Base-by-base conservation (phyloP, 495 filamentous ascomycete species). In the Penicillium robsamsonii region DNA sequence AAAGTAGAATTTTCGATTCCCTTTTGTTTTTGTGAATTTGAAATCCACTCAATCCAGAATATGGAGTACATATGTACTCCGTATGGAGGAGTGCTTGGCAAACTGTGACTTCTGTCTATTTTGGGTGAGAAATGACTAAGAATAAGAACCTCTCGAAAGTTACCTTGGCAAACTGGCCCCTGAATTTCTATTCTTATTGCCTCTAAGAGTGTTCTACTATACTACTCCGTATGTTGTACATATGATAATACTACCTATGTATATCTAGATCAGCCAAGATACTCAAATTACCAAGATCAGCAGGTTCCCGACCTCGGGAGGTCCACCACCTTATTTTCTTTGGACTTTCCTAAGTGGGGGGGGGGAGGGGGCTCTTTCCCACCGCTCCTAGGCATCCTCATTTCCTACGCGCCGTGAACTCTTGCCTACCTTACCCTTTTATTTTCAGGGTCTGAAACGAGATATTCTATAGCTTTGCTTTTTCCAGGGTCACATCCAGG, bases 271-370 rank as follows among this genome's bases (percentile, higher is more conserved):
- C 45, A 20, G 3, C 53, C 49, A 49, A 29, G 40, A 20, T 30
- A 46, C 43, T 53, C 52, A 52, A 49, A 17, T 42, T 25, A 27
- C 1, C 25, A 22, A 22, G 22, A 27, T 27, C 25, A 27, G 25
- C 6, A 27, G 25, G 4, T 27, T 27, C 6, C 25, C 25, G 25
- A 27, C 25, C 25, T 27, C 25, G 25, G 25, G 25, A 27, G 25
- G 25, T 27, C 25, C 62, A 64, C 62, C 59, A 64, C 52, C 62
- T 64, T 64, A 64, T 45, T 58, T 64, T 52, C 25, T 2, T 27
- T 27, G 25, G 25, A 27, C 25, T 27, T 27, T 27, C 6, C 4
- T 3, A 27, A 27, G 25, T 27, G 25, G 25, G 25, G 25, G 25
- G 4, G 1, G 25, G 25, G 25, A 3, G 25, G 4, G 1, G 1